Conservation (phyloP, 805 yeast species). For the Lipomyces orientalis region DNA sequence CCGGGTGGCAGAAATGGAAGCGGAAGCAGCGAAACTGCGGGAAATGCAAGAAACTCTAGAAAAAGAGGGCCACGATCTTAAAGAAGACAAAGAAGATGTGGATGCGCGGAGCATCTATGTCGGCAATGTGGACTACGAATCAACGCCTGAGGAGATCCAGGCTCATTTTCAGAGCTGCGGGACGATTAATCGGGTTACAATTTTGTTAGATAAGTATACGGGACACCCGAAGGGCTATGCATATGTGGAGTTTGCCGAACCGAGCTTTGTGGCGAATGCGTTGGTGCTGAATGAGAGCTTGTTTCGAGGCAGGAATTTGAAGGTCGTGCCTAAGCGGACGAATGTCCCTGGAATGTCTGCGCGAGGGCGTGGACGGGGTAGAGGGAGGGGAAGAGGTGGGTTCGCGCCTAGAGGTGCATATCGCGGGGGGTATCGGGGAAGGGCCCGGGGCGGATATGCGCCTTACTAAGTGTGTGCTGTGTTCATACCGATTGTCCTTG, state of each 20-base stretch:
- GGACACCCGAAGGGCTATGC: conserved; percentile 87
- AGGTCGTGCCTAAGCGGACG: conserved; percentile 78
- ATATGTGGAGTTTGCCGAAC: conserved; percentile 79
- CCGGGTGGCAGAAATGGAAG: conserved; percentile 61
- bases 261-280: conserved; percentile 67
- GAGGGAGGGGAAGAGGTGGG: conserved; percentile 51
- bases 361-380: conserved; percentile 58
- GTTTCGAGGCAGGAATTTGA: conserved; percentile 72
- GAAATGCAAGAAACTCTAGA: conserved; percentile 61
- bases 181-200: conserved; percentile 77
- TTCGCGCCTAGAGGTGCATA: conserved; percentile 39
- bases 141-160: conserved; percentile 81
- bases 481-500: neutral
- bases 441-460: conserved; percentile 53
- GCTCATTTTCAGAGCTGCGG: conserved; percentile 74
- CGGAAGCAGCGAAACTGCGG: conserved; percentile 66
- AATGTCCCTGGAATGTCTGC: conserved; percentile 73
- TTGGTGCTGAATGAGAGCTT: conserved; percentile 66
- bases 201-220: conserved; percentile 70
- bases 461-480: conserved; percentile 49
- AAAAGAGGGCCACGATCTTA: conserved; percentile 50
- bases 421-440: conserved; percentile 51
- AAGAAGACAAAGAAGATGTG: conserved; percentile 64
- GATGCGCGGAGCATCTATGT: conserved; percentile 80
- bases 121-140: conserved; percentile 81